Conservation (phyloP, 139 green algal genomes). For the Chlorella sp. region DNA sequence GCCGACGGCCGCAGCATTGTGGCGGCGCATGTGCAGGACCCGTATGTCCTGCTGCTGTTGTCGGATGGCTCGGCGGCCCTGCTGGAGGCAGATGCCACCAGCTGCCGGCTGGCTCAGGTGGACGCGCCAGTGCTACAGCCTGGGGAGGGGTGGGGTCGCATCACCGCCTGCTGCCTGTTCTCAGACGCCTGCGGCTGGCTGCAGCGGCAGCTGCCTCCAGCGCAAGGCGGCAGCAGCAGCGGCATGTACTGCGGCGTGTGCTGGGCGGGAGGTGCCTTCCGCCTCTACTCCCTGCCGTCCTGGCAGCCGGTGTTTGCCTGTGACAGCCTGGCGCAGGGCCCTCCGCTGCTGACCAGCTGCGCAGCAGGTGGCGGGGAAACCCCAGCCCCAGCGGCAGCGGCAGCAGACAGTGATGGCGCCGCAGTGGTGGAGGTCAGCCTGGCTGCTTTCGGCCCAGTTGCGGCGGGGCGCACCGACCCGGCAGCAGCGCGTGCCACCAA, state of each 20-base stretch:
- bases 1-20: conserved; percentile 40
- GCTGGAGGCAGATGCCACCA: conserved; percentile 35
- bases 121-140: neutral
- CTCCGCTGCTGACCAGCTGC: conserved; percentile 10
- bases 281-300: conserved; percentile 63
- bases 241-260: conserved; percentile 39
- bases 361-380: neutral
- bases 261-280: conserved; percentile 46
- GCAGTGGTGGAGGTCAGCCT: conserved; percentile 51
- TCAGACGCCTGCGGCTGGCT: conserved; percentile 64
- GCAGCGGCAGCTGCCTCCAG: neutral
- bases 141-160: neutral
- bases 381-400: conserved; percentile 9
- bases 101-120: conserved; percentile 23
- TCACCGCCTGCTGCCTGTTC: conserved; percentile 64
- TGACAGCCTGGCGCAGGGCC: conserved; percentile 36
- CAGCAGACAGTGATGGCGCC: neutral
- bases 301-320: conserved; percentile 52
- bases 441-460: conserved; percentile 46
- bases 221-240: neutral
- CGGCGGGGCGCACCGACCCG: neutral
- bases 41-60: conserved; percentile 72
- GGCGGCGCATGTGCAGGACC: conserved; percentile 62
- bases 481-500: neutral
- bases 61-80: conserved; percentile 55